Evolutionary conservation across 345 rosid species (phyloP), one percentile per base, ranked within the genome.

Genomic region (Dovyalis caffra): DNA sequence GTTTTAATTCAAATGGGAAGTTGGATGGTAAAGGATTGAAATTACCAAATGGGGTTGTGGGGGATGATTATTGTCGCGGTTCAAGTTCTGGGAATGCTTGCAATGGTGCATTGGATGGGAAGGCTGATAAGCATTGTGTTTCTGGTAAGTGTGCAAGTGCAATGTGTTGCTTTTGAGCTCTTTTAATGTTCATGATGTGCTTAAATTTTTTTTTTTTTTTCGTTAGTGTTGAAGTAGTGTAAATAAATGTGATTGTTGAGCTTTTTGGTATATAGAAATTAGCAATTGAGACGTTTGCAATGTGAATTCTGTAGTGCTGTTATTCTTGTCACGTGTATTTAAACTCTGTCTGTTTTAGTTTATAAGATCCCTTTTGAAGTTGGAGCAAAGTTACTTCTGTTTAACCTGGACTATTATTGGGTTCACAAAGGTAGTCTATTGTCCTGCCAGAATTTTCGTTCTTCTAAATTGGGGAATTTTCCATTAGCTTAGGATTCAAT

Each of bases 41-140:
- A 68, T 70, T 82, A 75, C 85, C 87, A 8, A 83, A 86, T 82
- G 92, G 88, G 67, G 72, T 79, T n/a, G 57, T 61, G 67, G 79
- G 85, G 25, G 73, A 71, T 74, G 77, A 32, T 43, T 34, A 45
- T 69, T 67, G 47, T 29, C 49, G 21, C 63, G 62, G 63, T 68
- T 77, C 81, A 29, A 75, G 47, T 58, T 70, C 75, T 9, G 86
- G 67, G 77, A 70, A 64, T 71, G 68, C 66, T 76, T 78, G 80
- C 76, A 79, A 83, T 77, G 86, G 84, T 72, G 23, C 68, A 47
- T 51, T 81, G 68, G 90, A 87, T 32, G 85, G 72, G 58, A 88
- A 77, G 85, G 78, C 40, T 63, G 88, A 88, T 66, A 86, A 84
- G 76, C 83, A 81, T 58, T 29, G 58, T 79, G 77, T 77, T 81